Evolutionary conservation across 2,329 filamentous ascomycete species (phyloP).

Genomic region (Ustulina deusta): DNA sequence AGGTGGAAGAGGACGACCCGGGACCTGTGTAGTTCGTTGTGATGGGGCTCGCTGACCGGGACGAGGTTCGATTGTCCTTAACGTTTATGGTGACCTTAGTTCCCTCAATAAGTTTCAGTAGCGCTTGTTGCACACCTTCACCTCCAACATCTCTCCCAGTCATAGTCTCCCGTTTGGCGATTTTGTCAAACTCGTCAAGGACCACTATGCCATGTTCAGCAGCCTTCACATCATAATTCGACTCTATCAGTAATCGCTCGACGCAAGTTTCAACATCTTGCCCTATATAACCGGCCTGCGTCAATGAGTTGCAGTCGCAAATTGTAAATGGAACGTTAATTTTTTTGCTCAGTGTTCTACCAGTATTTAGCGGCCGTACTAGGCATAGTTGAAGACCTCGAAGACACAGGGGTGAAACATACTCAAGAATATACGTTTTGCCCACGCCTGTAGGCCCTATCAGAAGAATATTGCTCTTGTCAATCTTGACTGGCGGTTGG

Average conservation of each 20-base stretch:
- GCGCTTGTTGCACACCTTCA: slow-evolving; percentile 94
- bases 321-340: slow-evolving; percentile 97
- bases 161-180: slow-evolving; percentile 86
- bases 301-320: slow-evolving; percentile 95
- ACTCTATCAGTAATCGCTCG: slow-evolving; percentile 87
- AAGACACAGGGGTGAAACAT: slow-evolving; percentile 45
- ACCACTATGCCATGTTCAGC: slow-evolving; percentile 95
- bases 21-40: slow-evolving; percentile 65
- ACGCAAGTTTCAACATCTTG: slow-evolving; percentile 98
- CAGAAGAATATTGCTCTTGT: slow-evolving; percentile 94
- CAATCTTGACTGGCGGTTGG: slow-evolving; percentile 75
- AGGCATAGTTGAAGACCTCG: slow-evolving; percentile 12
- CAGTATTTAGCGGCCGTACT: slow-evolving; percentile 23
- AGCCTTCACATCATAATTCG: slow-evolving; percentile 86
- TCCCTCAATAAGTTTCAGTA: slow-evolving; percentile 95
- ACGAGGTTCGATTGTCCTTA: slow-evolving; percentile 75
- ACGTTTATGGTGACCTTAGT: slow-evolving; percentile 93
- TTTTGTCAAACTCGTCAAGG: slow-evolving; percentile 97
- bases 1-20: slow-evolving; percentile 58
- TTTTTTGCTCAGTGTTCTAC: slow-evolving; percentile 86
- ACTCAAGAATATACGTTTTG: slow-evolving; percentile 92
- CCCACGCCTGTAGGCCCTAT: slow-evolving; percentile 94
- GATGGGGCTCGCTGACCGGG: slow-evolving; percentile 64
- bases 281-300: slow-evolving; percentile 96
- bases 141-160: slow-evolving; percentile 95